A percentile compares a stretch with the other conserved stretches of the same genome.
Conservation (phyloP, 345 rosid species). For the Melaleuca alternifolia region DNA sequence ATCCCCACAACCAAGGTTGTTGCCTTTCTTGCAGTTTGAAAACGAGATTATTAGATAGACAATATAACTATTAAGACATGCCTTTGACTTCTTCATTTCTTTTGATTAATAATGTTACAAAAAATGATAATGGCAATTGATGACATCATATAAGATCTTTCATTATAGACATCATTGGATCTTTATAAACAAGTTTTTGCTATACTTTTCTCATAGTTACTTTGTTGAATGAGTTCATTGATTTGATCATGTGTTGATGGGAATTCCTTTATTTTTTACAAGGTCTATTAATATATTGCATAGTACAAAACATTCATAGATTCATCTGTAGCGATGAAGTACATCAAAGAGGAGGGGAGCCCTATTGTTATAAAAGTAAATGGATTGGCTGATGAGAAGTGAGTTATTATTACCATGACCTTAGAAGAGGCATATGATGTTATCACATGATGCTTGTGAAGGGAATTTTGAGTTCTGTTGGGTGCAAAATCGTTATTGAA, state of each 20-base stretch:
- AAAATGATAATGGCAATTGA: background rate
- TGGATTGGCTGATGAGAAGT: slow-evolving; percentile 96
- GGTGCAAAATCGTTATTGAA: slow-evolving; percentile 59
- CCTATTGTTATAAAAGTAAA: slow-evolving; percentile 88
- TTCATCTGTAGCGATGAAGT: slow-evolving; percentile 56
- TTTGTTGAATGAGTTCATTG: background rate
- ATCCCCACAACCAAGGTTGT: slow-evolving; percentile 95
- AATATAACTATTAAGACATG: background rate
- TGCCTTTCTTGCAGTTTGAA: background rate
- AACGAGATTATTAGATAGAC: background rate
- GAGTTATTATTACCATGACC: slow-evolving; percentile 72
- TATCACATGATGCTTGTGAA: slow-evolving; percentile 72
- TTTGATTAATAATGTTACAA: background rate
- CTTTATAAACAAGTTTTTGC: background rate
- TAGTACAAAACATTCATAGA: slow-evolving; percentile 64
- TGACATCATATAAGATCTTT: background rate
- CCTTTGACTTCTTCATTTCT: background rate
- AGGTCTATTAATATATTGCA: slow-evolving; percentile 2
- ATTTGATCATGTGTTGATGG: background rate
- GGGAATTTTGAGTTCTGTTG: slow-evolving; percentile 80
- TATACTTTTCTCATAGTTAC: background rate
- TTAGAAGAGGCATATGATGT: slow-evolving; percentile 79
- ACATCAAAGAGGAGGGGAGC: slow-evolving; percentile 65
- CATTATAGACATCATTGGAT: background rate
- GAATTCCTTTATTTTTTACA: background rate